Evolutionary conservation across 768 basidiomycete genomes (phyloP).

Genomic region (Lactarius vividus): DNA sequence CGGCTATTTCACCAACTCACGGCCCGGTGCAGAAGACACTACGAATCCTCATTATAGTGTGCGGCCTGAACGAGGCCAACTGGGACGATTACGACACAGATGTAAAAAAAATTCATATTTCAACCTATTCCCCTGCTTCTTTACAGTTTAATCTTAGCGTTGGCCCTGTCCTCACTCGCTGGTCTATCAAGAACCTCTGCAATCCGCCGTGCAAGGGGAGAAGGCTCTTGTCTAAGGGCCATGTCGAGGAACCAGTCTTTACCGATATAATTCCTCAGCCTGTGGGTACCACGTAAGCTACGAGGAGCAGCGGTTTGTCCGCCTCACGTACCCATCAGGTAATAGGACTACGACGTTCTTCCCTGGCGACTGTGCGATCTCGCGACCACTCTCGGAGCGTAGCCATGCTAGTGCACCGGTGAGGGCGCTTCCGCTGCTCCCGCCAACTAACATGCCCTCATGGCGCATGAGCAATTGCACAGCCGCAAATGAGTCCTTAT

Average conservation of each 20-base stretch:
- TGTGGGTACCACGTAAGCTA: slow-evolving; percentile 31
- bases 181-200: slow-evolving; percentile 36
- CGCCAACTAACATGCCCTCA: slow-evolving; percentile 91
- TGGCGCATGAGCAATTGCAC: slow-evolving; percentile 73
- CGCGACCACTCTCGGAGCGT: slow-evolving; percentile 61
- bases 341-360: slow-evolving; percentile 87
- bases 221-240: slow-evolving; percentile 52
- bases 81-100: no score
- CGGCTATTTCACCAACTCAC: not conserved
- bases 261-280: slow-evolving; percentile 92
- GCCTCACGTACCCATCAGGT: slow-evolving; percentile 75
- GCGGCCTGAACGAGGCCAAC: no score
- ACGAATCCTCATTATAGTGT: not conserved
- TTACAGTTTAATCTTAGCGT: not conserved
- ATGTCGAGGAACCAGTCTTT: slow-evolving; percentile 87
- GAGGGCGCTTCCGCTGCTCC: slow-evolving; percentile 86
- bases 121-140: not conserved
- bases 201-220: slow-evolving; percentile 52
- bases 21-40: not conserved
- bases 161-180: not conserved
- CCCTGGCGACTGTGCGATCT: slow-evolving; percentile 62
- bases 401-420: slow-evolving; percentile 78
- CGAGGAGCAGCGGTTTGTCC: not conserved
- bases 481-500: slow-evolving; percentile 75
- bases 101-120: not conserved